Evolutionary conservation across 331 rosid genomes (phyloP), one percentile per base, ranked within the genome.

Genomic region (Rhamnella rubrinervis): DNA sequence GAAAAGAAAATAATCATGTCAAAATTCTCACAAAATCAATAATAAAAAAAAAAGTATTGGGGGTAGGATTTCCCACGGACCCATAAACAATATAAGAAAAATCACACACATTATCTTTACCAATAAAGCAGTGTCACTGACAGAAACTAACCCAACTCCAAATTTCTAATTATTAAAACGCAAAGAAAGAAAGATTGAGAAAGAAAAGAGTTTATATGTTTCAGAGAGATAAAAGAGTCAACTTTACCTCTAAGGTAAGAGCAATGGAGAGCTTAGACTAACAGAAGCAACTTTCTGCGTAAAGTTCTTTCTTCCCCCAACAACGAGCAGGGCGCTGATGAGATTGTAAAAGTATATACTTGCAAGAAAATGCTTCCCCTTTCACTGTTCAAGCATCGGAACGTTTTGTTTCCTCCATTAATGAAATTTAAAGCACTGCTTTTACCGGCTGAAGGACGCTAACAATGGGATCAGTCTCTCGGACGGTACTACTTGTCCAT

Each of bases 181-280:
- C 20, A 58, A 25, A 37, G 18, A 23, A 21, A 44, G 25, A 59
- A 44, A 70, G 68, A 65, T 6, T 12, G 55, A 53, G 8, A 37
- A 40, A 65, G 35, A 35, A 56, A 31, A 6, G 61, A 59, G 41
- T 7, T 25, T 5, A 52, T 25, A 10, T 31, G 35, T 4, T 31
- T 4, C 35, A 3, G 35, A 4, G 35, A 31, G 35, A 31, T 31
- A 31, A 31, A 31, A 0, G 35, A 31, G 35, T 31, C 40, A 61
- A 18, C 8, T 37, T 63, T 61, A 76, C 89, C 77, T 75, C 35
- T 5, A 73, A 70, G 77, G 50, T 53, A 0, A 40, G 63, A 63
- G 71, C 14, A 47, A 19, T 46, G 64, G 69, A 73, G 67, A 79
- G 23, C 40, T 26, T 68, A 49, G 52, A 57, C 28, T 12, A 61